A percentile compares a stretch with the other conserved stretches of the same genome.
These are phyloP conservation scores for Sugiyamaella americana DNA, from an alignment of 805 yeast species.

Conservation along the genomic window DNA sequence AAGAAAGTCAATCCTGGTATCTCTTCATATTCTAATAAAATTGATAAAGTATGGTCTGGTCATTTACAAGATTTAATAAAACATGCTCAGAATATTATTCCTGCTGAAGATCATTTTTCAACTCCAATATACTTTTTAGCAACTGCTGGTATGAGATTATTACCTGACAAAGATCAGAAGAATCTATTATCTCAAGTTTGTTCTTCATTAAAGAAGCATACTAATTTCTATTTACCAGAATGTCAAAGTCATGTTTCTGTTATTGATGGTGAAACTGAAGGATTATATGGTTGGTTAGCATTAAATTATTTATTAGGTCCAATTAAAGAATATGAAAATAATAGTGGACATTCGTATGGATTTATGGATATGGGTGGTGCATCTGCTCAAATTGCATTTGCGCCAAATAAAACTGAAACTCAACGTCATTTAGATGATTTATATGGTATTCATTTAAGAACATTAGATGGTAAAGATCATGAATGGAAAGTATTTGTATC, in stretches of 20 bases:
- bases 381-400: slow-evolving; percentile 91
- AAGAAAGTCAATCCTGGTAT: slow-evolving; percentile 77
- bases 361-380: slow-evolving; percentile 99
- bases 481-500: slow-evolving; percentile 86
- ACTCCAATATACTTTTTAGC: slow-evolving; percentile 92
- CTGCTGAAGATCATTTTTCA: slow-evolving; percentile 47
- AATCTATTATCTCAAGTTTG: slow-evolving; percentile 59
- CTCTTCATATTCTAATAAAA: slow-evolving; percentile 48
- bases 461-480: slow-evolving; percentile 62
- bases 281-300: slow-evolving; percentile 92
- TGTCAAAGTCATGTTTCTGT: slow-evolving; percentile 73
- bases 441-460: slow-evolving; percentile 57
- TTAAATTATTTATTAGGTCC: slow-evolving; percentile 75
- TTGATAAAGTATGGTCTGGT: slow-evolving; percentile 53
- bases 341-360: slow-evolving; percentile 55
- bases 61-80: slow-evolving; percentile 63
- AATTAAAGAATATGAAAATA: slow-evolving; percentile 32
- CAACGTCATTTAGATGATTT: slow-evolving; percentile 67
- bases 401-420: slow-evolving; percentile 61
- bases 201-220: slow-evolving; percentile 42
- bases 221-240: slow-evolving; percentile 48
- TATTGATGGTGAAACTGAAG: slow-evolving; percentile 93
- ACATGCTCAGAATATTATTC: slow-evolving; percentile 67
- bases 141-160: slow-evolving; percentile 92
- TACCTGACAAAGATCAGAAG: slow-evolving; percentile 49